Evolutionary conservation across 371 early-diverging fungal species (phyloP).

Genomic region (Mortierella sp.): DNA sequence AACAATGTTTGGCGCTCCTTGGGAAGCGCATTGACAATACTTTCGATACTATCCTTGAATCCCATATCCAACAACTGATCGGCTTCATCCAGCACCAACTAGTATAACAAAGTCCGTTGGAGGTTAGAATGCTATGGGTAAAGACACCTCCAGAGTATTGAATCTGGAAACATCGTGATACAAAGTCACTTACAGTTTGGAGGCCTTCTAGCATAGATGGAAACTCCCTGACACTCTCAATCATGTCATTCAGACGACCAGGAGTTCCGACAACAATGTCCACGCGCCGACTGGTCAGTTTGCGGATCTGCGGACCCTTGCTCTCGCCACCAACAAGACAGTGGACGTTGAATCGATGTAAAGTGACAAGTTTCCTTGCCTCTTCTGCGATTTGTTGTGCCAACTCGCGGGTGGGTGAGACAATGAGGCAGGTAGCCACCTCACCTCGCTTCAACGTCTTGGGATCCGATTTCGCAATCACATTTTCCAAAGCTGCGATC

Average conservation of each 20-base stretch:
- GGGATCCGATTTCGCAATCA: conserved; percentile 56
- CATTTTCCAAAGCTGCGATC: conserved; percentile 86
- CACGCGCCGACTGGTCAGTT: conserved; percentile 68
- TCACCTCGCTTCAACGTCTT: conserved; percentile 57
- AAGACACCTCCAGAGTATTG: too few species aligned
- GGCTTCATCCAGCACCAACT: conserved; percentile 98
- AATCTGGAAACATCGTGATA: too few species aligned
- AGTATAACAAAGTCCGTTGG: conserved; percentile 17
- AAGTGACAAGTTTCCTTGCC: conserved; percentile 73
- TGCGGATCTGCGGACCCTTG: conserved; percentile 68
- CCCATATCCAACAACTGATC: conserved; percentile 99
- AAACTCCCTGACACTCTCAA: conserved; percentile 71
- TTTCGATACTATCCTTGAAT: conserved; percentile 92
- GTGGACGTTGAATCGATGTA: conserved; percentile 77
- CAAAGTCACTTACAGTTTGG: conserved; percentile 61
- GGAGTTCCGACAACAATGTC: conserved; percentile 98
- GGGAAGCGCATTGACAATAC: conserved; percentile 84
- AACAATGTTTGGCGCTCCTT: conserved; percentile 93
- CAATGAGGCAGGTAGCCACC: conserved; percentile 78
- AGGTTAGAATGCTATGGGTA: not conserved
- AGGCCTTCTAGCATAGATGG: conserved; percentile 65
- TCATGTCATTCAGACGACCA: conserved; percentile 91
- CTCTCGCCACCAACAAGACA: conserved; percentile 93
- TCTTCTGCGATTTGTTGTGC: conserved; percentile 94
- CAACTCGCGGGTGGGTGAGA: conserved; percentile 98